Conservation (phyloP, 2,329 filamentous ascomycete genomes). For the Trichoderma lentiforme region DNA sequence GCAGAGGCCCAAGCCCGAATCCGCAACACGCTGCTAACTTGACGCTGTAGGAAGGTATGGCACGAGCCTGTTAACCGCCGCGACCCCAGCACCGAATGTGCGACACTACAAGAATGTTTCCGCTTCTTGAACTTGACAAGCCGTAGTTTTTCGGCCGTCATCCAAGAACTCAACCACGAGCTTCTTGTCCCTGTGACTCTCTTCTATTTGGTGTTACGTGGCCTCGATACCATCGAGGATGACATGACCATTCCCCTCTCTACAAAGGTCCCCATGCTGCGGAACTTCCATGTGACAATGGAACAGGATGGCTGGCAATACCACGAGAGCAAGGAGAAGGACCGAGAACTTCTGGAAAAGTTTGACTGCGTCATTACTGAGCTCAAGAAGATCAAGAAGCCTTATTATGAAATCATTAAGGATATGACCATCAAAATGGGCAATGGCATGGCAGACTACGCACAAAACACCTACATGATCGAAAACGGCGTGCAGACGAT, state of each 20-base stretch:
- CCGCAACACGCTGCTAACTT: conserved; percentile 22
- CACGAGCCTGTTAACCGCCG: conserved; percentile 90
- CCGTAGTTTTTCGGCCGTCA: conserved; percentile 88
- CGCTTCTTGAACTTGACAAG: conserved; percentile 82
- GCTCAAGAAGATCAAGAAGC: conserved; percentile 71
- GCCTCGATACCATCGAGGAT: conserved; percentile 97
- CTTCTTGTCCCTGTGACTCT: conserved; percentile 83
- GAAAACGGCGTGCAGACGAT: conserved; percentile 76
- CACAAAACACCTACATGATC: conserved; percentile 76
- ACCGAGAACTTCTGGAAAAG: conserved; percentile 84
- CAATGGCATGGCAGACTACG: conserved; percentile 97
- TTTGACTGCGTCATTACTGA: conserved; percentile 85
- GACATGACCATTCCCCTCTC: conserved; percentile 86
- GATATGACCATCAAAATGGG: conserved; percentile 95
- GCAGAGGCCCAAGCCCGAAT: not conserved
- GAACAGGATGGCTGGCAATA: conserved; percentile 89
- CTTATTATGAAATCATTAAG: conserved; percentile 81
- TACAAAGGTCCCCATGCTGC: conserved; percentile 81
- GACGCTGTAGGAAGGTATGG: conserved; percentile 76
- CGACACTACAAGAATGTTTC: conserved; percentile 78
- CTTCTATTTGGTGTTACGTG: conserved; percentile 91
- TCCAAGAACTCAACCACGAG: conserved; percentile 92
- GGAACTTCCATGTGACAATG: conserved; percentile 75
- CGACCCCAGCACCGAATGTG: conserved; percentile 69
- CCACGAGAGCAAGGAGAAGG: conserved; percentile 87